Evolutionary conservation across 805 yeast species (phyloP).

Genomic region (Nakazawaea siamensis): DNA sequence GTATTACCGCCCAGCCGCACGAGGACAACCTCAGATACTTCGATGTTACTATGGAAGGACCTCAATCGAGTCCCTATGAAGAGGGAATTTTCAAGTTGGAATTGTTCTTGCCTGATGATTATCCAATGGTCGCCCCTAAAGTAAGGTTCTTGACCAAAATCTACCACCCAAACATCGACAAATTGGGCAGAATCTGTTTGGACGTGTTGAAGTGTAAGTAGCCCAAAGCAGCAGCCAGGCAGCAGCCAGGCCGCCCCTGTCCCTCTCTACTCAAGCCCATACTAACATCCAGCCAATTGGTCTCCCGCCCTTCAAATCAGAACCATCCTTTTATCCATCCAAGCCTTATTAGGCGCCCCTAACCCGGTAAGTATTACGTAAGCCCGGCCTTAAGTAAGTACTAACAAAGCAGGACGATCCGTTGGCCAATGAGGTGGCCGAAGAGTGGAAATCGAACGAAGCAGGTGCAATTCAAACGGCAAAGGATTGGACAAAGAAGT

Average conservation of each 20-base stretch:
- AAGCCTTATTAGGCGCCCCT: conserved; percentile 90
- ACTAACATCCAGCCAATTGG: conserved; percentile 59
- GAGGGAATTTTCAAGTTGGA: conserved; percentile 73
- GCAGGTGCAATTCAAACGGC: conserved; percentile 76
- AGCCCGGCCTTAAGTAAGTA: neutral
- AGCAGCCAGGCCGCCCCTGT: too few species aligned
- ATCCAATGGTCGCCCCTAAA: conserved; percentile 97
- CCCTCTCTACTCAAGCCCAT: too few species aligned
- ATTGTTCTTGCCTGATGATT: conserved; percentile 88
- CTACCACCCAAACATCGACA: conserved; percentile 94
- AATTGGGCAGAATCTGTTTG: conserved; percentile 89
- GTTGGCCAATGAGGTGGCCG: conserved; percentile 94
- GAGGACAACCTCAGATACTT: conserved; percentile 92
- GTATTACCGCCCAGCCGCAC: conserved; percentile 87
- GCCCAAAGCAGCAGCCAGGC: neutral
- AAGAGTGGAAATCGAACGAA: conserved; percentile 89
- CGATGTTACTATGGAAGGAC: conserved; percentile 88
- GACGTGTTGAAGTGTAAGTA: conserved; percentile 71
- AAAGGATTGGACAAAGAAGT: conserved; percentile 59
- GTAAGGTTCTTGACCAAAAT: conserved; percentile 89
- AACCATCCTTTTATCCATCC: conserved; percentile 84
- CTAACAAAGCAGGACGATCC: conserved; percentile 61
- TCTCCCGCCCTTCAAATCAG: conserved; percentile 95
- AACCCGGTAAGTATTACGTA: conserved; percentile 44
- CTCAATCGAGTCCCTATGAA: conserved; percentile 86